phyloP scores from a whole-genome alignment of 305 asterid genomes.

The Solanum hybrid region DNA sequence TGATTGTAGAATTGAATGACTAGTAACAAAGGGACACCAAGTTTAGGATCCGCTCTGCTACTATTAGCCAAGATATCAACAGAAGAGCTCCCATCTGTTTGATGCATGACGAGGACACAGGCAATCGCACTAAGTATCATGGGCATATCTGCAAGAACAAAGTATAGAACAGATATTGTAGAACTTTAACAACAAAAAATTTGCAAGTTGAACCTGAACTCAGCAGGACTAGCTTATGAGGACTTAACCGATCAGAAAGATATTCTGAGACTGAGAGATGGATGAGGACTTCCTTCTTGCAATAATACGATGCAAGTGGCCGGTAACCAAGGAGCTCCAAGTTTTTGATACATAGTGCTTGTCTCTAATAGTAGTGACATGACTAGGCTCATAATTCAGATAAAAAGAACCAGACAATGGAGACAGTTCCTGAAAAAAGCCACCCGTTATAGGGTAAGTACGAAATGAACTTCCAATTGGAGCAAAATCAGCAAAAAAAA shows the following conservation, averaged over 20 bases:
- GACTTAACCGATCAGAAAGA: slow-evolving; percentile 32
- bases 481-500: neutral
- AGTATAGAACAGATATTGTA: neutral
- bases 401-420: slow-evolving; percentile 35
- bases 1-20: slow-evolving; percentile 62
- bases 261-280: slow-evolving; percentile 36
- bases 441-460: neutral
- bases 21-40: slow-evolving; percentile 70
- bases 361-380: slow-evolving; percentile 21
- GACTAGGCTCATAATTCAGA: slow-evolving; percentile 21
- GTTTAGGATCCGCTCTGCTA: slow-evolving; percentile 53
- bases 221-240: slow-evolving; percentile 12
- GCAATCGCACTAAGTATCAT: slow-evolving; percentile 59
- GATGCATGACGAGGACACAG: slow-evolving; percentile 65
- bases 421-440: slow-evolving; percentile 51
- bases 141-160: slow-evolving; percentile 55
- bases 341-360: slow-evolving; percentile 20
- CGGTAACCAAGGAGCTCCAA: slow-evolving; percentile 49
- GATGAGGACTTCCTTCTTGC: slow-evolving; percentile 34
- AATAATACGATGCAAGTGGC: slow-evolving; percentile 33
- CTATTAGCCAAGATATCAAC: slow-evolving; percentile 56
- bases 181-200: neutral
- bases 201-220: neutral
- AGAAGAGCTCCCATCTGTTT: slow-evolving; percentile 34
- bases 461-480: neutral